Conservation (phyloP, 139 green algal genomes). For the Closterium sp. region DNA sequence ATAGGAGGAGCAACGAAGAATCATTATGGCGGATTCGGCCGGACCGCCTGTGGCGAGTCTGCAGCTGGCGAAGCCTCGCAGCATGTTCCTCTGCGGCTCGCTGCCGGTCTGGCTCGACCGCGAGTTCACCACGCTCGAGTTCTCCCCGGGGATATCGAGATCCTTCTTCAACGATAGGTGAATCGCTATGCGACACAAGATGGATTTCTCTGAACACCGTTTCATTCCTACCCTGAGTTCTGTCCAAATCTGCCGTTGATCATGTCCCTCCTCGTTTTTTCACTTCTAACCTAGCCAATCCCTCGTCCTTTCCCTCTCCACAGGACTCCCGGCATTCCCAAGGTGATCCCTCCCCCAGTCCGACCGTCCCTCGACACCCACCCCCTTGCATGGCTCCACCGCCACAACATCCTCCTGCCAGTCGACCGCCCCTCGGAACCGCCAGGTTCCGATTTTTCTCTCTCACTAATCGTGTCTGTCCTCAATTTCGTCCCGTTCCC, state of each 20-base stretch:
- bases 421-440: background rate
- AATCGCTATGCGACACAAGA: background rate
- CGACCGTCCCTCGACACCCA: background rate
- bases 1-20: background rate
- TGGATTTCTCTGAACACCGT: too few species aligned
- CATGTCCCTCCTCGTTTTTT: background rate
- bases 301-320: background rate
- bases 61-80: slow-evolving; percentile 25
- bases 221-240: too few species aligned
- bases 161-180: slow-evolving; percentile 13
- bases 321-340: background rate
- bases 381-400: background rate
- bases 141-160: background rate
- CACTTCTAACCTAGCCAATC: background rate
- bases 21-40: slow-evolving; percentile 9
- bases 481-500: background rate
- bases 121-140: slow-evolving; percentile 31
- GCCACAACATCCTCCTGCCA: background rate
- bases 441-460: too few species aligned
- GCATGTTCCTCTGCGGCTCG: slow-evolving; percentile 38
- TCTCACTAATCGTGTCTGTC: too few species aligned
- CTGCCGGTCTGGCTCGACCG: slow-evolving; percentile 27
- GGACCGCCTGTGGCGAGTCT: slow-evolving; percentile 35
- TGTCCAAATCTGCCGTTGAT: too few species aligned
- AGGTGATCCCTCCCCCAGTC: background rate